Conservation (phyloP, 805 yeast species). For the Teunomyces lycoperdinae region DNA sequence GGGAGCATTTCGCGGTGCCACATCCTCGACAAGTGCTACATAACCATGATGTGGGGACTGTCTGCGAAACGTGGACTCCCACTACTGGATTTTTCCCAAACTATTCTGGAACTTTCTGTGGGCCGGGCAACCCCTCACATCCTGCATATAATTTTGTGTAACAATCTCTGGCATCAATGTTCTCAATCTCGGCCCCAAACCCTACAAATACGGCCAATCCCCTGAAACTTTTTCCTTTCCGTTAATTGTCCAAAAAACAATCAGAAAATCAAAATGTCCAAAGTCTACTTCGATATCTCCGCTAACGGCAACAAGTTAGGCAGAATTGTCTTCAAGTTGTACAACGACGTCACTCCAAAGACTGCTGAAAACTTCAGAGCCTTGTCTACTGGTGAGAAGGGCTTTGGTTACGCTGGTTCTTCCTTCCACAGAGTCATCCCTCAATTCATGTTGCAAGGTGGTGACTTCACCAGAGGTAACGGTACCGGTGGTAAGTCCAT, state of each 20-base stretch:
- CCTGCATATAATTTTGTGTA: slow-evolving; percentile 4
- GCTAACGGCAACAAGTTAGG: slow-evolving; percentile 70
- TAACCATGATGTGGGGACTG: neutral
- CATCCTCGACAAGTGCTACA: too few relatives aligned
- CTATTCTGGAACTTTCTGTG: slow-evolving; percentile 5
- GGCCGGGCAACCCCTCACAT: neutral
- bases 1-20: too few relatives aligned
- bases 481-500: slow-evolving; percentile 48
- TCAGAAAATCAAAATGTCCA: slow-evolving; percentile 43
- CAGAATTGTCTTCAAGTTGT: slow-evolving; percentile 81
- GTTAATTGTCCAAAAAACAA: neutral
- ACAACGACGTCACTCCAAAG: slow-evolving; percentile 90
- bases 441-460: slow-evolving; percentile 48
- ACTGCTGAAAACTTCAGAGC: slow-evolving; percentile 97
- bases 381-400: slow-evolving; percentile 60
- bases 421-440: slow-evolving; percentile 50
- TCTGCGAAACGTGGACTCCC: neutral
- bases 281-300: slow-evolving; percentile 80
- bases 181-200: slow-evolving; percentile 3
- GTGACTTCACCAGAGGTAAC: slow-evolving; percentile 46
- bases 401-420: slow-evolving; percentile 44
- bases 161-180: slow-evolving; percentile 1
- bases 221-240: slow-evolving; percentile 1
- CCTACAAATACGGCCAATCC: slow-evolving; percentile 3
- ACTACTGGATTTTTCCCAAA: neutral